Conservation (phyloP, 169 alveolate species). For the Besnoitia besnoiti region DNA sequence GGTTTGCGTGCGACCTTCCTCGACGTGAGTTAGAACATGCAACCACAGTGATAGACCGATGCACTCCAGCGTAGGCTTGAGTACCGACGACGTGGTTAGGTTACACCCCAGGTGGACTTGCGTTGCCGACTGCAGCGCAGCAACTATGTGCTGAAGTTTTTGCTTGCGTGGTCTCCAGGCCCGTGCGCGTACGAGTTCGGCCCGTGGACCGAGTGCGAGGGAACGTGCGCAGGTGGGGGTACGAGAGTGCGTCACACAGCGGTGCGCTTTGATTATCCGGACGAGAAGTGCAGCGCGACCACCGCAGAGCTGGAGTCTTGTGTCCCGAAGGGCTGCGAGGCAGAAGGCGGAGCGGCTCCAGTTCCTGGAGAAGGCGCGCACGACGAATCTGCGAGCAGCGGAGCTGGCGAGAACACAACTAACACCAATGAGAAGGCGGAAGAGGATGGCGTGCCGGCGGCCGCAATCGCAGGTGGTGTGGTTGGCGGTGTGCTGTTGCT, state of each 20-base stretch:
- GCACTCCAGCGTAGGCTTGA: no score
- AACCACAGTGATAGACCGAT: no score
- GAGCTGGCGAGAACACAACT: not conserved
- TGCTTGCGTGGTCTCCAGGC: conserved; percentile 33
- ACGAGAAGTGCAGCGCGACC: not conserved
- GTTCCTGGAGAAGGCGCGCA: conserved; percentile 20
- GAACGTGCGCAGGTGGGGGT: conserved; percentile 38
- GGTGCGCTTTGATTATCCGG: conserved; percentile 48
- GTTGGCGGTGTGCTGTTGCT: conserved; percentile 59
- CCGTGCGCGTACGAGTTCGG: conserved; percentile 56
- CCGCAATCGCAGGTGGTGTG: conserved; percentile 67
- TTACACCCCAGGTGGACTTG: no score
- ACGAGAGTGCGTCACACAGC: conserved; percentile 10
- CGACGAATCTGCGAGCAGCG: not conserved
- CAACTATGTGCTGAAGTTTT: no score
- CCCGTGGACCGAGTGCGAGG: conserved; percentile 45
- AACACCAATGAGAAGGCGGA: conserved; percentile 15
- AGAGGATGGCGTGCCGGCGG: conserved; percentile 48
- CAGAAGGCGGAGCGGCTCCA: conserved; percentile 14
- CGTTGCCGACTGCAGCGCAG: no score
- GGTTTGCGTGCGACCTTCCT: no score
- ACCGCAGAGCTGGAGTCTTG: conserved; percentile 49
- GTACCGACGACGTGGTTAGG: no score
- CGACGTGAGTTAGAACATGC: no score
- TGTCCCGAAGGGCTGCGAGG: not conserved